These are phyloP conservation scores for Vitis rupestris DNA, from an alignment of 164 flowering plant genomes.

Conservation along the genomic window DNA sequence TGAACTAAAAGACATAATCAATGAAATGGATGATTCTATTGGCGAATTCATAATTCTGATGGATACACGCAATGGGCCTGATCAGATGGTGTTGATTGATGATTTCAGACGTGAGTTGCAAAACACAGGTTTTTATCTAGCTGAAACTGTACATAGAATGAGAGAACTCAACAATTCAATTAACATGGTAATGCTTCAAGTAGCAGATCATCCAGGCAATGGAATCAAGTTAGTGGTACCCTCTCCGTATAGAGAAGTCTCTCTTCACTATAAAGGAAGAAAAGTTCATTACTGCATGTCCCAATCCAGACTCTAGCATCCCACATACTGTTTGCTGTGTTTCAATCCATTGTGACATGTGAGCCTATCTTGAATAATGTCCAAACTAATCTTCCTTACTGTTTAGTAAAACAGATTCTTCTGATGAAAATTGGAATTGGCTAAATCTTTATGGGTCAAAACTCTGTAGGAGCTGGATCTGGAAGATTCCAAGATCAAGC, in stretches of 20 bases:
- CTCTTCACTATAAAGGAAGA: conserved; percentile 9
- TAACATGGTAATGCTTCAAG: conserved; percentile 21
- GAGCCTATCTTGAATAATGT: conserved; percentile 9
- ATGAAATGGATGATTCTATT: conserved; percentile 17
- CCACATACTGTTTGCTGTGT: conserved; percentile 6
- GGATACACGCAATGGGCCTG: conserved; percentile 11
- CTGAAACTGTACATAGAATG: conserved; percentile 9
- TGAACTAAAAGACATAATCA: conserved; percentile 12
- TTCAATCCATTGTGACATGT: conserved; percentile 13
- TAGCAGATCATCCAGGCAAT: background rate
- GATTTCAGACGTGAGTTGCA: conserved; percentile 12
- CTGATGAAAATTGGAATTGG: conserved; percentile 13
- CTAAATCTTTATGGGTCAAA: conserved; percentile 13
- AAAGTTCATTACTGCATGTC: conserved; percentile 4
- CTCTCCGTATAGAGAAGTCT: conserved; percentile 1
- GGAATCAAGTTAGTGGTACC: conserved; percentile 10
- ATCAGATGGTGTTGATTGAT: background rate
- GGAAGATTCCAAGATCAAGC: conserved; percentile 17
- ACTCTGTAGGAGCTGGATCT: conserved; percentile 25
- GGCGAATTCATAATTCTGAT: conserved; percentile 22
- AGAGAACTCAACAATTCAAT: background rate
- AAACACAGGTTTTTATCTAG: conserved; percentile 5
- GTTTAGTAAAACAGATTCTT: conserved; percentile 12
- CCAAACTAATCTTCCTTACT: conserved; percentile 17
- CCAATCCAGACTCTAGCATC: conserved; percentile 7